phyloP scores from a whole-genome alignment of 2,329 filamentous ascomycete genomes.

The Neodidymelliopsis sp. region DNA sequence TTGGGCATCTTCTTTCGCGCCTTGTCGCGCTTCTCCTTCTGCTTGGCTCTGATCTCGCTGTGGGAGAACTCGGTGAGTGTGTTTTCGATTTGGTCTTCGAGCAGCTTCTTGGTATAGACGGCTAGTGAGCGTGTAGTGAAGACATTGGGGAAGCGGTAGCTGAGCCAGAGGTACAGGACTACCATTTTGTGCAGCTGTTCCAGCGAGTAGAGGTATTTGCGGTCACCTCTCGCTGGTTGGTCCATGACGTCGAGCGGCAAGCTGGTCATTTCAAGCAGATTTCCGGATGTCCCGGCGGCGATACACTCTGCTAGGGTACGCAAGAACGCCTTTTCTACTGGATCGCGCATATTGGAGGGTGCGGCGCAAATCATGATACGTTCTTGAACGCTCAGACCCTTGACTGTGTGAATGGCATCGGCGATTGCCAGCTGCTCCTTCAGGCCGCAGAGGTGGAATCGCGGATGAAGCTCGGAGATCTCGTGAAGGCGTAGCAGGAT shows the following conservation, averaged over 20 bases:
- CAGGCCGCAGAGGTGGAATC: conserved; percentile 75
- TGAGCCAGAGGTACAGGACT: conserved; percentile 91
- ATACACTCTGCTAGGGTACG: conserved; percentile 73
- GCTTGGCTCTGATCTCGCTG: conserved; percentile 19
- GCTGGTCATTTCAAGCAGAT: conserved; percentile 73
- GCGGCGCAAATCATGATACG: conserved; percentile 77
- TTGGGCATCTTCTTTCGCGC: conserved; percentile 11
- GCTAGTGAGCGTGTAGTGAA: conserved; percentile 79
- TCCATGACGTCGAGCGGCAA: conserved; percentile 80
- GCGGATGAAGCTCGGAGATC: conserved; percentile 67
- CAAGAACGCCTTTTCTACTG: conserved; percentile 58
- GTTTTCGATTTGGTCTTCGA: conserved; percentile 77
- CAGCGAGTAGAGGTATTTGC: conserved; percentile 70
- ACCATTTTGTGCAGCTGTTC: conserved; percentile 83
- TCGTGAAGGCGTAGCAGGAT: conserved; percentile 79
- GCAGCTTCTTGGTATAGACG: conserved; percentile 77
- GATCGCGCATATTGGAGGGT: conserved; percentile 67
- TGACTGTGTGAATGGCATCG: conserved; percentile 75
- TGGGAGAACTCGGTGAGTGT: conserved; percentile 66
- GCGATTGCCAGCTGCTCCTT: conserved; percentile 71
- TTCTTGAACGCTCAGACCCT: conserved; percentile 73
- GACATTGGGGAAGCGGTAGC: conserved; percentile 83
- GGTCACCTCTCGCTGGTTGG: conserved; percentile 51
- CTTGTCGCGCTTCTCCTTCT: conserved; percentile 13
- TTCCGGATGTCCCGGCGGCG: conserved; percentile 69